Evolutionary conservation across 164 flowering plant species (phyloP).

Genomic region (Buxus sempervirens): DNA sequence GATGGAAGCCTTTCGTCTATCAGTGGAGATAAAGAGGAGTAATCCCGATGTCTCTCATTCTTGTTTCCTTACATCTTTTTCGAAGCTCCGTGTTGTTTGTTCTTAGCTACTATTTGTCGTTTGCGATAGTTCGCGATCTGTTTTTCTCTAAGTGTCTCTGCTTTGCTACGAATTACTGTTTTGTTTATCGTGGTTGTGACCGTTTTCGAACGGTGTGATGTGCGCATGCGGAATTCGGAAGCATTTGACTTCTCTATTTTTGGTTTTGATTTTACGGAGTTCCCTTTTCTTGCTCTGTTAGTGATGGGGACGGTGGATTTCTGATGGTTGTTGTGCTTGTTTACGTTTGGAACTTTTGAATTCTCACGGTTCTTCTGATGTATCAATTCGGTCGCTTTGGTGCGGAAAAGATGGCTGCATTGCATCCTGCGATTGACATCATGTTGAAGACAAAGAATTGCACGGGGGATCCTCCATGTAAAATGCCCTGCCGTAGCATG

Average conservation of each 20-base stretch:
- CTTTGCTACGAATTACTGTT: background rate
- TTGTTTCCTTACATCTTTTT: background rate
- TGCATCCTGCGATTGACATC: conserved; percentile 5
- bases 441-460: background rate
- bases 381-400: background rate
- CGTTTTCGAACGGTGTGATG: background rate
- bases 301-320: background rate
- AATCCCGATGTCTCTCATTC: conserved; percentile 14
- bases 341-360: conserved; percentile 3
- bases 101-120: background rate
- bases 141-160: background rate
- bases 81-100: too few species aligned
- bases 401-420: background rate
- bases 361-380: background rate
- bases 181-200: background rate
- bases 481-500: background rate
- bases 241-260: background rate
- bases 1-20: conserved; percentile 41
- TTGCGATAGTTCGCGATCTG: background rate
- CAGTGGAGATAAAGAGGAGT: conserved; percentile 43
- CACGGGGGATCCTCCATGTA: background rate
- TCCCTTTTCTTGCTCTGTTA: background rate
- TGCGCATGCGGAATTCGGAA: background rate
- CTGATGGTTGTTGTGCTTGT: background rate
- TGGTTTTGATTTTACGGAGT: background rate